Evolutionary conservation across 257 asterid species (phyloP).

Genomic region (Lantana camara): DNA sequence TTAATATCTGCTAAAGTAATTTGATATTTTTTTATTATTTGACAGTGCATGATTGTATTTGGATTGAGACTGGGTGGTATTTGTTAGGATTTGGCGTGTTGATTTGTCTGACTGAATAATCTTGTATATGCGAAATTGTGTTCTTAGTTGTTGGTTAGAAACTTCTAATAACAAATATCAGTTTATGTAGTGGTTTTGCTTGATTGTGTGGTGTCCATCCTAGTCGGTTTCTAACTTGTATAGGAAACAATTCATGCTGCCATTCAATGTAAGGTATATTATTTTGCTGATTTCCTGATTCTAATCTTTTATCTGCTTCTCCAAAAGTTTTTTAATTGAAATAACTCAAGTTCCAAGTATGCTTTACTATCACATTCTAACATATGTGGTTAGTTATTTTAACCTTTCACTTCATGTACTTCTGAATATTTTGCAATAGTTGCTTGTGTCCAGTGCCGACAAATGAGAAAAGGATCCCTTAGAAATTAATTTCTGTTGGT

Average conservation of each 20-base stretch:
- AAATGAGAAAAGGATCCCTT: not conserved
- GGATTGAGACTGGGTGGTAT: slow-evolving; percentile 5
- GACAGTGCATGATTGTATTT: not conserved
- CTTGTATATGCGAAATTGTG: not conserved
- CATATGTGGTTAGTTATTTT: slow-evolving; percentile 2
- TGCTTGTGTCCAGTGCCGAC: slow-evolving; percentile 17
- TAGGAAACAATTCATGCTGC: not conserved
- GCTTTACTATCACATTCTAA: slow-evolving; percentile 9
- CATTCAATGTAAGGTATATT: not conserved
- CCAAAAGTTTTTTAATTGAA: not conserved
- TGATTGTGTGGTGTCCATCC: slow-evolving; percentile 7
- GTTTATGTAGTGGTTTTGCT: not conserved
- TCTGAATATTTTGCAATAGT: not conserved
- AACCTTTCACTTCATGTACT: not conserved
- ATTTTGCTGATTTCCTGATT: not conserved
- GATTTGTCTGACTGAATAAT: not conserved
- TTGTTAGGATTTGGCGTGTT: not conserved
- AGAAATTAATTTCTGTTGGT: not conserved
- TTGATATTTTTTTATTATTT: not conserved
- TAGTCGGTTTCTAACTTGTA: not conserved
- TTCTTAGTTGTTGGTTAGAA: slow-evolving; percentile 16
- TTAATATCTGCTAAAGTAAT: not conserved
- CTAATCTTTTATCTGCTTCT: not conserved
- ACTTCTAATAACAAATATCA: not conserved
- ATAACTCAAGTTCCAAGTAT: not conserved